Base-by-base conservation (phyloP, 1,284 basidiomycete species). In the Ganoderma sp. region DNA sequence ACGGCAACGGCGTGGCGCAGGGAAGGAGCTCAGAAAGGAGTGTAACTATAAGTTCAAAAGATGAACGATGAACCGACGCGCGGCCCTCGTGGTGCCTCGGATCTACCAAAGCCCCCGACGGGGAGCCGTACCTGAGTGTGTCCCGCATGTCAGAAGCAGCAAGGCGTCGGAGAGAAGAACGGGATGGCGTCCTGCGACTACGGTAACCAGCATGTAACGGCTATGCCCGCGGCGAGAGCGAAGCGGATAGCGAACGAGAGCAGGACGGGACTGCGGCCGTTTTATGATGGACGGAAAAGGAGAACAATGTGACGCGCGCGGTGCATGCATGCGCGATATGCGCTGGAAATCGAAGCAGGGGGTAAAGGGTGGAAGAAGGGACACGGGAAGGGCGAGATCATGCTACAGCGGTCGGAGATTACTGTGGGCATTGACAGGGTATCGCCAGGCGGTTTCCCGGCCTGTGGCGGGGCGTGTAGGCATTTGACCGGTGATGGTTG, bases 111-210 rank as follows among this genome's bases (percentile, higher is more conserved):
- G 66, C 64, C 48, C 60, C 42, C 41, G 17, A 43, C 19, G 34
- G 42, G 39, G 62, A 12, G 9, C 57, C 54, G 17, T 19, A 56
- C 39, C 71, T 67, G 67, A 67, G 64, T 68, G 64, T 68, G 68
- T 65, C 69, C 67, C 64, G 71, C 71, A 69, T 60, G 61, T 66
- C 69, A 69, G 69, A 63, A 12, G 56, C 37, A 61, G 32, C 19
- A 41, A 43, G 34, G 59, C 59, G 28, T 45, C 58, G 57, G 14
- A 60, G 39, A 32, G 22, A 32, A 50, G 52, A 39, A 37, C 32
- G 15, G 45, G 52, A 43, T 34, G 34, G 57, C 54, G 52, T 28
- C 39, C 58, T 60, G 41, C 37, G 58, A 42, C 39, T 25, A 54
- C 63, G 63, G 54, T 66, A 25, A 64, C 61, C 56, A 42, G 61